Evolutionary conservation across 2,329 filamentous ascomycete genomes (phyloP), one percentile per base, ranked within the genome.

Genomic region (Phialophora verrucosa): DNA sequence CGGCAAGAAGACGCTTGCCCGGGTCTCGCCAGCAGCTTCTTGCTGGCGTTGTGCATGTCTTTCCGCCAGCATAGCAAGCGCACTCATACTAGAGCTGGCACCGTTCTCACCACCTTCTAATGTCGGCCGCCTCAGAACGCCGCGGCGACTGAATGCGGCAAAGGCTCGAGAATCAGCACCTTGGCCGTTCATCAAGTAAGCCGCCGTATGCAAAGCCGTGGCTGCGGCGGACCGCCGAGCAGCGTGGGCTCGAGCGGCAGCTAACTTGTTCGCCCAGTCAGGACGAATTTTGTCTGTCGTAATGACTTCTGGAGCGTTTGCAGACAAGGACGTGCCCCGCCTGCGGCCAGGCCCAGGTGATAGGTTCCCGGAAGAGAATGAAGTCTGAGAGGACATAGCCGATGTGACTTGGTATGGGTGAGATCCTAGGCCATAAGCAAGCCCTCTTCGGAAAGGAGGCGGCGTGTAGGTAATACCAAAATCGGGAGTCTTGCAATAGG

Each of bases 391-490:
- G 0, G 93, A 96, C 87, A 94, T 92, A 47, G 93, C 91, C 1
- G 92, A 89, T 51, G 82, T 78, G 14, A 83, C 77, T 61, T 78
- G 83, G 68, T 88, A 78, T 17, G 83, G 80, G 53, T 84, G 83
- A 23, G 81, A 70, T 59, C 81, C 75, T 25, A 84, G 80, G 1
- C 87, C 84, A 76, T 94, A 94, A 0, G 86, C 82, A 35, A 99
- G 80, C 0, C 95, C 95, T 69, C 93, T 85, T 27, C 93, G 89
- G 81, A 98, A 98, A 0, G 91, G 88, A 2, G 95, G 95, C 12
- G 93, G 85, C 4, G 94, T 88, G 77, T 97, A 99, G 0, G 92
- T 97, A n/a, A 99, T 91, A 55, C 95, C 95, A 75, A 98, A 97
- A 71, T 99, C 94, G 1, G 92, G 88, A 72, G 95, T 92, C 59